Percentiles rank a stretch among this genome's conserved stretches.
Evolutionary conservation across 805 yeast genomes (phyloP).

Genomic region (Priceomyces medius): DNA sequence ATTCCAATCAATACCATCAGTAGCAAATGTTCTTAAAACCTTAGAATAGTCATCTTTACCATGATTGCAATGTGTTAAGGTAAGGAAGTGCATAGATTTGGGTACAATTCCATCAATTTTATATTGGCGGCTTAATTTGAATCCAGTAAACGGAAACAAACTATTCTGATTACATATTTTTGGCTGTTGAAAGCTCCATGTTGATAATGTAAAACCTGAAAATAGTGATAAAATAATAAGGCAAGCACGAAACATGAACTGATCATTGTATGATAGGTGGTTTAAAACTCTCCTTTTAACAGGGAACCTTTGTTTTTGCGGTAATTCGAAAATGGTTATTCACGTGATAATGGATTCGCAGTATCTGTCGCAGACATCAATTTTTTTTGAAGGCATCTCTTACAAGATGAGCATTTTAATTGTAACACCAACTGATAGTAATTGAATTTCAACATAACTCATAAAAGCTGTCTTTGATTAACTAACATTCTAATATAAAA

Average conservation of each 20-base stretch:
- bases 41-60: conserved; percentile 50
- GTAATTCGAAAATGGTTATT: neutral
- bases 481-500: neutral
- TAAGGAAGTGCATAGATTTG: conserved; percentile 42
- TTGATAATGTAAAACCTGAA: neutral
- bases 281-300: neutral
- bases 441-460: neutral
- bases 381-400: neutral
- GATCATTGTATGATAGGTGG: neutral
- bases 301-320: conserved; percentile 3
- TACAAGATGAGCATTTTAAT: neutral
- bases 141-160: conserved; percentile 51
- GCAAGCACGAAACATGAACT: neutral
- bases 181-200: conserved; percentile 24
- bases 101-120: conserved; percentile 37
- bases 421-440: neutral
- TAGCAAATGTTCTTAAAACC: conserved; percentile 24
- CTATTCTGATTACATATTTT: conserved; percentile 32
- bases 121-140: conserved; percentile 51
- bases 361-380: neutral
- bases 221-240: neutral
- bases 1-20: conserved; percentile 49
- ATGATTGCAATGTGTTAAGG: conserved; percentile 50
- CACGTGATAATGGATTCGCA: neutral
- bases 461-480: neutral